Evolutionary conservation across 148 eudicot genomes (phyloP), one percentile per base, ranked within the genome.

Genomic region (Chenopodium formosanum): DNA sequence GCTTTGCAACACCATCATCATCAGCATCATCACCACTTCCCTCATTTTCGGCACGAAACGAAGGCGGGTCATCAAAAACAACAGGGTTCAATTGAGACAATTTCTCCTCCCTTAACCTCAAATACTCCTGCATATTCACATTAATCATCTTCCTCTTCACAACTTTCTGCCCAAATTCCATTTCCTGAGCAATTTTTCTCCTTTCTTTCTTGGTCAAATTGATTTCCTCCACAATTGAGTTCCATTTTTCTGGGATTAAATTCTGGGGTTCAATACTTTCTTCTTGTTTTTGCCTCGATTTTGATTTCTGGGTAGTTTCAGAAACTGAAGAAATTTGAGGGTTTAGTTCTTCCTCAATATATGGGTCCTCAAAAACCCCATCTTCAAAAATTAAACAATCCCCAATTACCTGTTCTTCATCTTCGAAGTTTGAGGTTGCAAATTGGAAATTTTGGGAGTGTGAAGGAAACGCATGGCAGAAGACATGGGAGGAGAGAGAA

Each of bases 301-400:
- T 71, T 22, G 53, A 78, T 19, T 47, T 74, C 46, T 31, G 76
- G 44, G 52, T 79, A 16, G 67, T 7, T 7, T 11, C 37, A 31
- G 60, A 63, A 67, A 75, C 63, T 20, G 72, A n/a, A 80, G 63
- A 22, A 79, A 22, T 22, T 8, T 10, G 63, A 25, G 63, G 74
- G 76, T 58, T 75, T 50, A 25, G 66, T 14, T 74, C 62, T 44
- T 75, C 50, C 63, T 87, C 53, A 20, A 89, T 85, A 81, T 40
- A 84, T 1, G 93, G 95, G 85, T 93, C 97, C 16, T 93, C 93
- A 76, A 95, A 95, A 22, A 89, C 74, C 20, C 97, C 98, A 74
- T 93, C 93, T 86, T 95, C 98, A 78, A 89, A 95, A 4, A 95
- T 91, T 3, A 93, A 81, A 53, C 97, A 95, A 81, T 95, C 97